These are phyloP conservation scores for Heimioporus retisporus DNA, from an alignment of 1,284 basidiomycete species.

Conservation along the genomic window DNA sequence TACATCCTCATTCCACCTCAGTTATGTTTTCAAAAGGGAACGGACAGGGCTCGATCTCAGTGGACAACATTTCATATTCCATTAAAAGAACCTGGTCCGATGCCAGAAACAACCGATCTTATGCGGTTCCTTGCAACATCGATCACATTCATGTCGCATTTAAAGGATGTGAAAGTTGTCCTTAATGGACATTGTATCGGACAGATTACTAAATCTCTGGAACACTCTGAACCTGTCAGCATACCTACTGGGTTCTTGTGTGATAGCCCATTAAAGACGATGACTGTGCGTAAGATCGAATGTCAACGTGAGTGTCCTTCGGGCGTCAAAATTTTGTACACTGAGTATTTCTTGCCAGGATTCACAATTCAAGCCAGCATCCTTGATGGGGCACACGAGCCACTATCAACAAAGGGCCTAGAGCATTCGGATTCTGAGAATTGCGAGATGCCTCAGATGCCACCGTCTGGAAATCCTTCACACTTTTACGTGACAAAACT, in stretches of 20 bases:
- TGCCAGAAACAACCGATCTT: conserved; percentile 87
- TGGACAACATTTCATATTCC: conserved; percentile 95
- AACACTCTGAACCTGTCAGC: conserved; percentile 62
- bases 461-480: too few relatives aligned
- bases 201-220: conserved; percentile 75
- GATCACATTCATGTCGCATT: conserved; percentile 91
- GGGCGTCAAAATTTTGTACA: background rate
- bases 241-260: conserved; percentile 58
- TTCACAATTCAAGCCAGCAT: background rate
- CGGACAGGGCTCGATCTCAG: conserved; percentile 49
- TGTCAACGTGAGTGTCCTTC: conserved; percentile 9
- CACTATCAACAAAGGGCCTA: background rate
- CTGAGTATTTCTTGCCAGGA: background rate
- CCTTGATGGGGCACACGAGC: background rate
- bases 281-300: conserved; percentile 47
- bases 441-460: background rate
- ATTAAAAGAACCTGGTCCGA: conserved; percentile 82
- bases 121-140: conserved; percentile 91
- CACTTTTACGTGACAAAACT: conserved; percentile 51
- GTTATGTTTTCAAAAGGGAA: background rate
- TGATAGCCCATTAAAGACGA: conserved; percentile 63
- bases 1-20: background rate
- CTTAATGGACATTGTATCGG: conserved; percentile 83
- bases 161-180: conserved; percentile 82
- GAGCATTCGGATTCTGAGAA: background rate